Percentiles rank a stretch among this genome's conserved stretches.
These are phyloP conservation scores for Melastoma candidum DNA, from an alignment of 441 rosid genomes.

Conservation along the genomic window DNA sequence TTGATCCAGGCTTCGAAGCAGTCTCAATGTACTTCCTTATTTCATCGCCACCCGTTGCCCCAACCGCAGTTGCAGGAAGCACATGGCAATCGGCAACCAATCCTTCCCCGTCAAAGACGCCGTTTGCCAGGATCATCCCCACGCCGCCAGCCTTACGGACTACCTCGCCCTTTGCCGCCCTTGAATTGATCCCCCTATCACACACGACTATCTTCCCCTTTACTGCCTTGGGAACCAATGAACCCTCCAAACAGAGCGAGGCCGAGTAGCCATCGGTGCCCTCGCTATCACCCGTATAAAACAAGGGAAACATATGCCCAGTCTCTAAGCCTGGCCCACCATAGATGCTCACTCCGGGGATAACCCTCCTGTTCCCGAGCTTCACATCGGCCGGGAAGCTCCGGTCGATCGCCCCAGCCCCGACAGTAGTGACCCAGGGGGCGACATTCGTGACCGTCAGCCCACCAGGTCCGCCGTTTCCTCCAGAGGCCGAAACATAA, in stretches of 20 bases:
- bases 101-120: conserved; percentile 65
- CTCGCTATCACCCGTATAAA: conserved; percentile 37
- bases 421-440: conserved; percentile 53
- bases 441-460: conserved; percentile 54
- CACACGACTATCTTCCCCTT: conserved; percentile 52
- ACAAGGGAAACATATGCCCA: conserved; percentile 38
- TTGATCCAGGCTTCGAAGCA: conserved; percentile 22
- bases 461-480: conserved; percentile 65
- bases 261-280: conserved; percentile 61
- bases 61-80: conserved; percentile 49
- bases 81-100: conserved; percentile 68
- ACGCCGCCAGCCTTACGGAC: conserved; percentile 50
- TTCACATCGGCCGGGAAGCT: conserved; percentile 56
- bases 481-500: conserved; percentile 76
- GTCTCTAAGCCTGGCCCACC: conserved; percentile 40
- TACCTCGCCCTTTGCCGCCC: conserved; percentile 54
- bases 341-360: conserved; percentile 47
- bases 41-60: conserved; percentile 45
- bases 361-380: conserved; percentile 38
- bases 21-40: conserved; percentile 39
- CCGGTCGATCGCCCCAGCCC: conserved; percentile 60
- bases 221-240: conserved; percentile 40
- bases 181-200: conserved; percentile 59
- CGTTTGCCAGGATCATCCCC: conserved; percentile 65
- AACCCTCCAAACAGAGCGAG: conserved; percentile 56